These are phyloP conservation scores for Entomortierella lignicola DNA, from an alignment of 192 early-diverging fungal species.

Conservation along the genomic window DNA sequence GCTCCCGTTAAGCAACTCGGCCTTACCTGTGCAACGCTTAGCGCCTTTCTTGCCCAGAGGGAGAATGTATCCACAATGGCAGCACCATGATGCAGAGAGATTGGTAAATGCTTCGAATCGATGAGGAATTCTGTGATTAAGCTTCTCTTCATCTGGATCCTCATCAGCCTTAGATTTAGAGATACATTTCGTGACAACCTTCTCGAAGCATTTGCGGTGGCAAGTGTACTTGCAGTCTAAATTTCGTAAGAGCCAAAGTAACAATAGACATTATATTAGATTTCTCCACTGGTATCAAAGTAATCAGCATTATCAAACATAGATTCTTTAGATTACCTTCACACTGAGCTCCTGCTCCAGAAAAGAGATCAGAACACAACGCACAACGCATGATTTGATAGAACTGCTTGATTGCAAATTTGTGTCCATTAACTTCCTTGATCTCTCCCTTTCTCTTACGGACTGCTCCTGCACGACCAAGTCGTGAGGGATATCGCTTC, in stretches of 20 bases:
- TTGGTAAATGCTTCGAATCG: constrained; percentile 90
- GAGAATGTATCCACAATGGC: constrained; percentile 97
- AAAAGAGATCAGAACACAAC: constrained; percentile 93
- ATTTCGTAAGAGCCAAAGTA: background rate
- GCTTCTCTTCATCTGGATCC: constrained; percentile 75
- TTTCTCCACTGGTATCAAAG: background rate
- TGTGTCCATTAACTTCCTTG: constrained; percentile 92
- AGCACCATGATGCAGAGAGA: constrained; percentile 93
- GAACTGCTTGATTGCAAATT: constrained; percentile 90
- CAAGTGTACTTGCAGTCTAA: constrained; percentile 93
- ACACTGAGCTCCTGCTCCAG: constrained; percentile 92
- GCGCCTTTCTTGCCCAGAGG: constrained; percentile 79
- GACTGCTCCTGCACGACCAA: constrained; percentile 83
- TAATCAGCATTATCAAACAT: background rate
- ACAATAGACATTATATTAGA: background rate
- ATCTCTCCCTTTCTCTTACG: constrained; percentile 86
- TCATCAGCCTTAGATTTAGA: constrained; percentile 71
- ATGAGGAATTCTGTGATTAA: constrained; percentile 96
- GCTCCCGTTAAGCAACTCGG: too few species aligned
- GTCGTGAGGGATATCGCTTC: constrained; percentile 64
- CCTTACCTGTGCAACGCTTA: constrained; percentile 64
- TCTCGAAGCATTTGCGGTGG: constrained; percentile 88
- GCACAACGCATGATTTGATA: constrained; percentile 99
- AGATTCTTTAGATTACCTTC: constrained; percentile 66
- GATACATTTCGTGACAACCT: constrained; percentile 93